Evolutionary conservation across 768 basidiomycete species (phyloP), one percentile per base, ranked within the genome.

Genomic region (Crassisporium funariophilum): DNA sequence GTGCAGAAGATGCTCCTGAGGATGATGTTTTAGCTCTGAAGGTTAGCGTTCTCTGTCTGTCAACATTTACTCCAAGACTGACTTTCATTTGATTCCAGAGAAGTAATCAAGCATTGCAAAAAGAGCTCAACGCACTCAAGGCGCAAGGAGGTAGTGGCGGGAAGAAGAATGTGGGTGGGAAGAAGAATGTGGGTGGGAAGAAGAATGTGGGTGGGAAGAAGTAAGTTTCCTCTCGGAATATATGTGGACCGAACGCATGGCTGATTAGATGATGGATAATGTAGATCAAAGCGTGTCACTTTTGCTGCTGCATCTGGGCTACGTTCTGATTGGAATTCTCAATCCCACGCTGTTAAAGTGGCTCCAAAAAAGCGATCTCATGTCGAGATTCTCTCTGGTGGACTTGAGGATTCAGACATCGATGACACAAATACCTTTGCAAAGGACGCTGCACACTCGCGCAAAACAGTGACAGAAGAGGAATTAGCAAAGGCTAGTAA

Each of bases 241-340:
- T 50, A 29, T 38, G 21, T 34, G 17, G 20, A 37, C 16, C 24
- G 38, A 20, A 31, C 44, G 39, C 16, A 20, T 20, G 27, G 27
- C 27, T 46, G 45, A 46, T 35, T 38, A 29, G 45, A 31, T 44
- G 44, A 36, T 33, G 49, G 54, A 20, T n/a, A n/a, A n/a, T n/a
- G n/a, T n/a, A 5, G 22, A n/a, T 13, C 25, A 10, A 44, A 55
- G 42, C 16, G 29, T 9, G 42, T 46, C 25, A 34, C 38, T 11
- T 46, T 49, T n/a, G 51, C 54, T 11, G 42, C 46, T n/a, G 51
- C 54, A 31, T 44, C 48, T 8, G 44, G 55, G 3, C 55, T 56
- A 24, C 45, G n/a, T 24, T 40, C 48, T 17, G 50, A 56, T 46
- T 56, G 50, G 54, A 49, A 49, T 9, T 4, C 19, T 0, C 6